Evolutionary conservation across 345 rosid species (phyloP).

Genomic region (Lumnitzera littorea): DNA sequence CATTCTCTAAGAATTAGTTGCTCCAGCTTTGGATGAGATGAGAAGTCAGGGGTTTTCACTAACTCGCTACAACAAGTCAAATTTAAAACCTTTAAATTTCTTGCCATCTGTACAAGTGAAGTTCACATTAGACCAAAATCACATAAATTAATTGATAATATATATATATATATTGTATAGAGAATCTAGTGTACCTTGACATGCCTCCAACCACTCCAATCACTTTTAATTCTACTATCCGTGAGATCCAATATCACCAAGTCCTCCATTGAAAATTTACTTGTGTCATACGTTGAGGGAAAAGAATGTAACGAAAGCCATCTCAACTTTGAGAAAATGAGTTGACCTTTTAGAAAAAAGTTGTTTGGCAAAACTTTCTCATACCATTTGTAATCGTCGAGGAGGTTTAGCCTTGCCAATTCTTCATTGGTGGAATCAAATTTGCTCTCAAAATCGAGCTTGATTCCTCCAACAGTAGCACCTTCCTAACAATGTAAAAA

Average conservation of each 20-base stretch:
- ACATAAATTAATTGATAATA: too few relatives aligned
- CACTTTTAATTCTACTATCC: background rate
- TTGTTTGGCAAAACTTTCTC: too few relatives aligned
- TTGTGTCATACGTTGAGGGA: background rate
- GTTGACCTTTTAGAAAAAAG: background rate
- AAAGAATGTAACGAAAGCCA: background rate
- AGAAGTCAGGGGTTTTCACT: too few relatives aligned
- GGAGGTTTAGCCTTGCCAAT: too few relatives aligned
- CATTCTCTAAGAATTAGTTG: background rate
- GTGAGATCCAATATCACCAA: slow-evolving; percentile 2
- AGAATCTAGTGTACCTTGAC: slow-evolving; percentile 1
- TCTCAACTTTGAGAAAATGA: background rate
- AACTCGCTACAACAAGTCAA: too few relatives aligned
- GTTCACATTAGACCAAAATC: too few relatives aligned
- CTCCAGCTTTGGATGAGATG: background rate
- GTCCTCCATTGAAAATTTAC: background rate
- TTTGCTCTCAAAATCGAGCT: too few relatives aligned
- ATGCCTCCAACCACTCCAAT: slow-evolving; percentile 2
- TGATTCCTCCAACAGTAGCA: too few relatives aligned
- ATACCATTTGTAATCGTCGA: background rate
- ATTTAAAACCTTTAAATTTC: too few relatives aligned
- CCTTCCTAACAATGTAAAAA: too few relatives aligned
- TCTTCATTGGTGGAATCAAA: too few relatives aligned
- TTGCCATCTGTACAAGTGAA: too few relatives aligned
- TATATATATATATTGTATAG: background rate